Percentiles rank a stretch among this genome's conserved stretches.
These are phyloP conservation scores for Scheffersomyces coipomensis DNA, from an alignment of 805 yeast species.

Conservation along the genomic window DNA sequence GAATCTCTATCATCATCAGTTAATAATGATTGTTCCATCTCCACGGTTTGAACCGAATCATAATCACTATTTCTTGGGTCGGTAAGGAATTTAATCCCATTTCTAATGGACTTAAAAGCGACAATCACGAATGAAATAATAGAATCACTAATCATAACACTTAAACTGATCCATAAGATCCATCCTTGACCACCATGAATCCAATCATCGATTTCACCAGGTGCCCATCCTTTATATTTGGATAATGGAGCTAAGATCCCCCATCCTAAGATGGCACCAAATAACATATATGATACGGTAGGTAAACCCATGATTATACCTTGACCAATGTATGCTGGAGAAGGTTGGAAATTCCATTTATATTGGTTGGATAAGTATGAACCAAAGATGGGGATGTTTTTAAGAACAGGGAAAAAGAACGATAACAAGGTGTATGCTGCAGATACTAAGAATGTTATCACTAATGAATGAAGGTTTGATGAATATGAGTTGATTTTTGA, in stretches of 20 bases:
- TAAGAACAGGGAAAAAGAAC: slow-evolving; percentile 70
- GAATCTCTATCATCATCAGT: slow-evolving; percentile 1
- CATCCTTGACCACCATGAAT: slow-evolving; percentile 93
- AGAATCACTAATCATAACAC: slow-evolving; percentile 93
- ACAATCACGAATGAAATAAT: slow-evolving; percentile 74
- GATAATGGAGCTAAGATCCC: slow-evolving; percentile 83
- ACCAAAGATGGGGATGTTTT: slow-evolving; percentile 78
- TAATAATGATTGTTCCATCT: slow-evolving; percentile 1
- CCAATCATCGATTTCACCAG: slow-evolving; percentile 91
- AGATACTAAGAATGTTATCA: slow-evolving; percentile 63
- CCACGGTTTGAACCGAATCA: neutral
- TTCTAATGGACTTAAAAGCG: slow-evolving; percentile 40
- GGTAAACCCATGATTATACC: slow-evolving; percentile 97
- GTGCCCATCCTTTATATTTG: slow-evolving; percentile 74
- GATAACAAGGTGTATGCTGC: slow-evolving; percentile 70
- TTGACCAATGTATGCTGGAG: slow-evolving; percentile 97
- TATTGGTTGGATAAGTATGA: slow-evolving; percentile 54
- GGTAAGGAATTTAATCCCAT: slow-evolving; percentile 6
- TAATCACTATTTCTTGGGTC: neutral
- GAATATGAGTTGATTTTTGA: slow-evolving; percentile 27
- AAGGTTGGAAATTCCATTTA: slow-evolving; percentile 89
- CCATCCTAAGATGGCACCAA: slow-evolving; percentile 93
- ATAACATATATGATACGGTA: slow-evolving; percentile 85
- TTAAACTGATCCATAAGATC: slow-evolving; percentile 91
- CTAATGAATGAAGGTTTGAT: slow-evolving; percentile 60